Base-by-base conservation (phyloP, 306 rosid species). In the Psophocarpus tetragonolobus region DNA sequence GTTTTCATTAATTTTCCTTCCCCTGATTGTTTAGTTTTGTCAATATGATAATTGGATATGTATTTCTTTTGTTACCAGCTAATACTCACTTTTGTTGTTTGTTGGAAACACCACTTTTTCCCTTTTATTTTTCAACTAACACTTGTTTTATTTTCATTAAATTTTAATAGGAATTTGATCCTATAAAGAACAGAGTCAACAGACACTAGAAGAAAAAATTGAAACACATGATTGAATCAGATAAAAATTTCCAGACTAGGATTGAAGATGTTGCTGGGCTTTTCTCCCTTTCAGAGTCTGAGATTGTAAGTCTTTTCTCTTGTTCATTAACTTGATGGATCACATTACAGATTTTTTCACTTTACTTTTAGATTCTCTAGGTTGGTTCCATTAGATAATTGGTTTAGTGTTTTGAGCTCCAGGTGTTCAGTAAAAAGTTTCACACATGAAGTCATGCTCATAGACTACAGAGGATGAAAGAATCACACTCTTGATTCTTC, bases 241-340 rank as follows among this genome's bases (percentile, higher is more conserved):
- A 81, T 35, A 71, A 71, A 42, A n/a, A 27, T 39, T 69, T 61
- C 38, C 36, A 35, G 39, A 82, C 54, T 39, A 78, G 77, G 39
- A 41, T 82, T 75, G 88, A 88, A 81, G 91, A 91, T 85, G 79
- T 87, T 56, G 77, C 36, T 45, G 89, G 98, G 97, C 90, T 93
- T 66, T 88, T 90, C 80, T 87, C 97, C 53, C 91, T 93, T 77
- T 89, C 90, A 2, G 89, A 88, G 67, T 84, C 91, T 8, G 94
- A 91, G 88, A 86, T 93, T 68, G 98, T 93, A 82, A 87, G 89
- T 69, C 29, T 70, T 35, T 82, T 62, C 11, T 58, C n/a, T n/a
- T n/a, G n/a, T n/a, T 30, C 17, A 6, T 38, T 47, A 15, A 53
- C 23, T 36, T 44, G 20, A 62, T 24, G 18, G 15, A 27, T 67